These are phyloP conservation scores for Alternaria longipes DNA, from an alignment of 2,329 filamentous ascomycete genomes.

Conservation along the genomic window DNA sequence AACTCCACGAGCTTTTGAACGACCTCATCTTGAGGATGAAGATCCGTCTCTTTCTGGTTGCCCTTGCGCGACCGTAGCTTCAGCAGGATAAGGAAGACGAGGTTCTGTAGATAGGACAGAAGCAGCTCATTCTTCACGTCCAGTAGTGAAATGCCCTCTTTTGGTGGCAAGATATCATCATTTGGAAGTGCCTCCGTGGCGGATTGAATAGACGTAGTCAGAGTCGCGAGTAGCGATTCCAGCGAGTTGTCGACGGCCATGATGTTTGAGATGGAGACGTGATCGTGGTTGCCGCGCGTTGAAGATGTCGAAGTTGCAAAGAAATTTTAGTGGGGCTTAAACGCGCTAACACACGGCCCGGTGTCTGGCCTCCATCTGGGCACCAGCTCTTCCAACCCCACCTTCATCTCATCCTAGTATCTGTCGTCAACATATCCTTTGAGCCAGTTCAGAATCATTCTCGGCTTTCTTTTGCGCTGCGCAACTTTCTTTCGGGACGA, in stretches of 20 bases:
- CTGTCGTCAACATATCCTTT: neutral
- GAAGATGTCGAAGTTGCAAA: conserved; percentile 18
- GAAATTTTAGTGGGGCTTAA: conserved; percentile 25
- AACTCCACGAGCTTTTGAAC: conserved; percentile 90
- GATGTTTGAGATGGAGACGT: conserved; percentile 9
- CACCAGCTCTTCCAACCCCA: neutral
- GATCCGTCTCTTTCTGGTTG: conserved; percentile 46
- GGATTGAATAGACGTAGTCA: conserved; percentile 71
- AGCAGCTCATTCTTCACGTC: conserved; percentile 98
- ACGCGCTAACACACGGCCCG: conserved; percentile 1
- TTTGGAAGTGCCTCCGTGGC: conserved; percentile 63
- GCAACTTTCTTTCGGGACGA: neutral
- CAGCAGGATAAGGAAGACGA: conserved; percentile 85
- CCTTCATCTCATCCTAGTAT: neutral
- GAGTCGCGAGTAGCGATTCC: conserved; percentile 52
- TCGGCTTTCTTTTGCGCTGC: neutral
- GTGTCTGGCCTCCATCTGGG: neutral
- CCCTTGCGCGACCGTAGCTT: conserved; percentile 66
- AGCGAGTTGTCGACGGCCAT: conserved; percentile 54
- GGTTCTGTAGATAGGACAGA: conserved; percentile 92
- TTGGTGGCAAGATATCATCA: conserved; percentile 72
- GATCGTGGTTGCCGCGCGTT: conserved; percentile 11
- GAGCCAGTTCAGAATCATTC: neutral
- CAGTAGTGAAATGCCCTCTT: conserved; percentile 90
- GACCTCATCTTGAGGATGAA: conserved; percentile 69